Percentiles rank a stretch among this genome's conserved stretches.
These are phyloP conservation scores for Candida schatavii DNA, from an alignment of 805 yeast genomes.

Conservation along the genomic window DNA sequence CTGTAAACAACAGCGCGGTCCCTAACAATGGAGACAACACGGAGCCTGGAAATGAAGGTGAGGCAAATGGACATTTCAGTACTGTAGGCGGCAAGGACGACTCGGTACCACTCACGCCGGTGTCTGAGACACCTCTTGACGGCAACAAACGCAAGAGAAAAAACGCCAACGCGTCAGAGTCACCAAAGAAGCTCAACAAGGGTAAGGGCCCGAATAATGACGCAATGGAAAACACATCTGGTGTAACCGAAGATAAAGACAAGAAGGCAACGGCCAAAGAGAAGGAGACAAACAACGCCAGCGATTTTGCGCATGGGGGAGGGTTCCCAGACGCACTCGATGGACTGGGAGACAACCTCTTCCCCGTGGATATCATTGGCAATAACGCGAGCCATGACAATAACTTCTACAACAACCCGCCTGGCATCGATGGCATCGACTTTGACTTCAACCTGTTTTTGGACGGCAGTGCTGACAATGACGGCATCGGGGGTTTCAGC, in stretches of 20 bases:
- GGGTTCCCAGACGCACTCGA: slow-evolving; percentile 3
- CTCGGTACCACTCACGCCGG: slow-evolving; percentile 39
- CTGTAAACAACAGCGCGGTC: background rate
- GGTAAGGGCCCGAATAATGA: slow-evolving; percentile 2
- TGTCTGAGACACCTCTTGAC: slow-evolving; percentile 32
- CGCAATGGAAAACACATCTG: slow-evolving; percentile 2
- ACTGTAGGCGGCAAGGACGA: slow-evolving; percentile 29
- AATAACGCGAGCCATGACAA: slow-evolving; percentile 13
- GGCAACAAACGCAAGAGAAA: slow-evolving; percentile 27
- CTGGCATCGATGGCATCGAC: slow-evolving; percentile 41
- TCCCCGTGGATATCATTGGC: slow-evolving; percentile 33
- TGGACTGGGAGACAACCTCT: slow-evolving; percentile 26
- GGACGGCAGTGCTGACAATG: slow-evolving; percentile 35
- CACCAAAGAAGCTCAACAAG: slow-evolving; percentile 31
- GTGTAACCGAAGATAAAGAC: slow-evolving; percentile 21
- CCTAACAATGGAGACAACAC: background rate
- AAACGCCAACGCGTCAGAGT: slow-evolving; percentile 23
- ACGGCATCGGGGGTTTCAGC: slow-evolving; percentile 34
- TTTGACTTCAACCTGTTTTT: slow-evolving; percentile 43
- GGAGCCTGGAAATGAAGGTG: background rate
- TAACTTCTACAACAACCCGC: slow-evolving; percentile 20
- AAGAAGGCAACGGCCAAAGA: slow-evolving; percentile 16
- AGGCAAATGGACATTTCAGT: background rate
- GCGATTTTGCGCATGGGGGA: slow-evolving; percentile 11
- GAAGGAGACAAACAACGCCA: background rate